These are phyloP conservation scores for Ambrosiella beaveri DNA, from an alignment of 2,329 filamentous ascomycete genomes.

Conservation along the genomic window DNA sequence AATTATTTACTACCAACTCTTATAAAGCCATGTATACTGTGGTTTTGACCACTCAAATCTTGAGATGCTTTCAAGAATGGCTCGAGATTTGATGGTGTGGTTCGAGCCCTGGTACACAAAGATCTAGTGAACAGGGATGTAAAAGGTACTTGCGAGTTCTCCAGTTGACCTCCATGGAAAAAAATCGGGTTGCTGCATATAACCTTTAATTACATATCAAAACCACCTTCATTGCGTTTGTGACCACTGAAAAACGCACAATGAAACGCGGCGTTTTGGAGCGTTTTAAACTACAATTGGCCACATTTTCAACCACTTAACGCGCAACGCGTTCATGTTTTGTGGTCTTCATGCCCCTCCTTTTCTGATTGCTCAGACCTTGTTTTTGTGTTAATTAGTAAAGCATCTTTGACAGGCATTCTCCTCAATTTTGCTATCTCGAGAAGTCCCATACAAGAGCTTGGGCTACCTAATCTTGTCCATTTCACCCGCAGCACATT, in stretches of 20 bases:
- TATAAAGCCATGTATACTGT: too few relatives aligned
- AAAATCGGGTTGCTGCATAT: not conserved
- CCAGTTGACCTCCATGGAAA: too few relatives aligned
- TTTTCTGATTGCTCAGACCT: slow-evolving; percentile 2
- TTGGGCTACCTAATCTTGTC: not conserved
- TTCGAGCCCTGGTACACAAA: too few relatives aligned
- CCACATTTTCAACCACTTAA: slow-evolving; percentile 8
- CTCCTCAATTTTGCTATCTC: not conserved
- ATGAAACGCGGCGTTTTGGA: too few relatives aligned
- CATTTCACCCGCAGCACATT: not conserved
- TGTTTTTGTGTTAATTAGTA: not conserved
- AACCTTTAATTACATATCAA: not conserved
- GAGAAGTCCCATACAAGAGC: not conserved
- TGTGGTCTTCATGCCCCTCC: slow-evolving; percentile 6
- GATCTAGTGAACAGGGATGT: too few relatives aligned
- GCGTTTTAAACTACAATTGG: not conserved
- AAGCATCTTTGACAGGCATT: not conserved
- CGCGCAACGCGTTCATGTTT: slow-evolving; percentile 9
- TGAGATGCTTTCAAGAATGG: too few relatives aligned
- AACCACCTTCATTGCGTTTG: too few relatives aligned
- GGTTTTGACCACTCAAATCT: too few relatives aligned
- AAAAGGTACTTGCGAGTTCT: too few relatives aligned
- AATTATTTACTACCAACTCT: too few relatives aligned
- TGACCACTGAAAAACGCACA: not conserved
- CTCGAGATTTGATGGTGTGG: too few relatives aligned